phyloP scores from a whole-genome alignment of 805 yeast genomes.

The Starmerella tilneyi region DNA sequence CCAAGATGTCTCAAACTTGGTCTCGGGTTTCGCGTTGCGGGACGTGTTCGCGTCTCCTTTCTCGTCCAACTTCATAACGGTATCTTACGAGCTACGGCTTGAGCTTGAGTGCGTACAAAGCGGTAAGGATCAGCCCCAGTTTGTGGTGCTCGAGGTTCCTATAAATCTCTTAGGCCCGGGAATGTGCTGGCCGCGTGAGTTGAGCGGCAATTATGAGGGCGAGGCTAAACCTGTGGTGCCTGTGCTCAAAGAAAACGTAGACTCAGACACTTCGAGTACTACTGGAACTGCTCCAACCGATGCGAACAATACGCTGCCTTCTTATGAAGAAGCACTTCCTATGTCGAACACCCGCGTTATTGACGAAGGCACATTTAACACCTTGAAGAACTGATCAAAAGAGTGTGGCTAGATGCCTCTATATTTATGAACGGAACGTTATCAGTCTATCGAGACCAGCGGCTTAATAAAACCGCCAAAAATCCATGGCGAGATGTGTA shows the following conservation, averaged over 20 bases:
- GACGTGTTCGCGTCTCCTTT: conserved; percentile 5
- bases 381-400: background rate
- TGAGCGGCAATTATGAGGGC: background rate
- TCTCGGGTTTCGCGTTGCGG: background rate
- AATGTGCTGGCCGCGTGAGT: background rate
- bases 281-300: too few relatives aligned
- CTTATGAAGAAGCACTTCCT: background rate
- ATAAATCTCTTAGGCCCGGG: background rate
- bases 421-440: background rate
- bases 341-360: background rate
- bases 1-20: background rate
- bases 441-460: too few relatives aligned
- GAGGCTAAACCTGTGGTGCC: background rate
- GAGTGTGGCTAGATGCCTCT: background rate
- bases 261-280: background rate
- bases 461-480: too few relatives aligned
- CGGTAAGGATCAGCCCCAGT: background rate
- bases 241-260: background rate
- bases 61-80: background rate
- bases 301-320: background rate
- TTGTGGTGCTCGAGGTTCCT: background rate
- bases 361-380: background rate
- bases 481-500: too few relatives aligned
- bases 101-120: background rate
- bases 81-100: background rate